Evolutionary conservation across 129 eudicot genomes (phyloP), one percentile per base, ranked within the genome.

Genomic region (Dittrichia graveolens): DNA sequence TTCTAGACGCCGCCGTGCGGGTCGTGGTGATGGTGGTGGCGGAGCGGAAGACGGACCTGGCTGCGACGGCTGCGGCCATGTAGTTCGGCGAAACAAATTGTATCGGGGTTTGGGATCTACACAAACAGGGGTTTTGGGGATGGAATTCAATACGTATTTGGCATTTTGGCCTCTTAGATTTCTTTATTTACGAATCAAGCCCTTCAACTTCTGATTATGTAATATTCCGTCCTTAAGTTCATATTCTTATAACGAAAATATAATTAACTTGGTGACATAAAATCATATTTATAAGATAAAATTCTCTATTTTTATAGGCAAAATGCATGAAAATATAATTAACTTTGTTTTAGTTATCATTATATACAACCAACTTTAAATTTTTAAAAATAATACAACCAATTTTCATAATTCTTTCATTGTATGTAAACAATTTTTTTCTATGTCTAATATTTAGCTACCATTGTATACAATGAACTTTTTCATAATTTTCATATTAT

Each of bases 41-140:
- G 78, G 89, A 77, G 72, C 95, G 95, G 71, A 87, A 44, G 57
- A 67, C 58, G 62, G 91, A 83, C 85, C 97, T 82, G 12, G 88
- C 97, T 47, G 95, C 92, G 79, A 73, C 67, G 85, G 78, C 71
- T 65, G 80, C 24, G 31, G 86, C 80, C 85, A 85, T 90, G 67
- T 31, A 5, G 65, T 15, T 76, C 31, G 42, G 73, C 49, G 18
- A 40, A 55, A 74, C 14, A 58, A n/a, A n/a, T 9, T 55, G 42
- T 65, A 46, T 54, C 16, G 69, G 72, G 75, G 65, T 61, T 65
- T 59, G 73, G 73, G 80, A 13, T 65, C 57, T 42, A 57, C 14
- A 55, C 16, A 15, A 24, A 39, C 49, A 64, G 66, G 75, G 81
- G 62, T 76, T 77, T 77, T 77, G 70, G 59, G 45, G 37, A 64